Percentiles rank a stretch among this genome's conserved stretches.
Evolutionary conservation across 352 stramenopile genomes (phyloP).

Genomic region (Phytophthora megakarya): DNA sequence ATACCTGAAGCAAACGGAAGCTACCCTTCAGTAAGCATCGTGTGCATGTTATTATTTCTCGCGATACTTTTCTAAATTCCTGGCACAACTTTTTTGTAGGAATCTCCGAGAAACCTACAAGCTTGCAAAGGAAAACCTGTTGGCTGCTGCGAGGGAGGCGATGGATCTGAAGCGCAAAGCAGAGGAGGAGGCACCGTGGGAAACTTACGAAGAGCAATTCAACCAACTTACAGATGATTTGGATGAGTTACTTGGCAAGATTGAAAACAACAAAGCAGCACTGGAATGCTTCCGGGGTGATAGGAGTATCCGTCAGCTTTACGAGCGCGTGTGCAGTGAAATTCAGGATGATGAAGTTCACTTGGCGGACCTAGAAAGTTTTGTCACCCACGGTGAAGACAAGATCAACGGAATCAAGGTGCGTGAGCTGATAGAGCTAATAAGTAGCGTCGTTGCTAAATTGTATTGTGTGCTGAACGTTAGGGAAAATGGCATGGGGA

Average conservation of each 20-base stretch:
- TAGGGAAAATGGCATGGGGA: slow-evolving; percentile 72
- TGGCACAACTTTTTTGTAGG: slow-evolving; percentile 24
- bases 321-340: slow-evolving; percentile 64
- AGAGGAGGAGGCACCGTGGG: slow-evolving; percentile 70
- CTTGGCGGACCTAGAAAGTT: slow-evolving; percentile 62
- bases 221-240: slow-evolving; percentile 69
- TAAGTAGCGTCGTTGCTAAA: background rate
- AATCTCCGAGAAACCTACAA: slow-evolving; percentile 65
- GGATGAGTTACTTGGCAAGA: slow-evolving; percentile 73
- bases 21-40: slow-evolving; percentile 45
- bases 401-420: slow-evolving; percentile 81
- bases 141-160: slow-evolving; percentile 60
- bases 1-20: slow-evolving; percentile 60
- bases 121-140: slow-evolving; percentile 66
- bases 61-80: background rate
- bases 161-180: slow-evolving; percentile 73
- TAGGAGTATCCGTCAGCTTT: slow-evolving; percentile 73
- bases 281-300: slow-evolving; percentile 85
- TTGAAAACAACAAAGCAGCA: slow-evolving; percentile 86
- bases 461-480: background rate
- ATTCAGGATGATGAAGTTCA: slow-evolving; percentile 70
- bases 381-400: slow-evolving; percentile 66
- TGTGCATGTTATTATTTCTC: background rate
- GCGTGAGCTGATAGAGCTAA: background rate
- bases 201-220: slow-evolving; percentile 70